phyloP scores from a whole-genome alignment of 768 basidiomycete species.

The Auriscalpium vulgare region DNA sequence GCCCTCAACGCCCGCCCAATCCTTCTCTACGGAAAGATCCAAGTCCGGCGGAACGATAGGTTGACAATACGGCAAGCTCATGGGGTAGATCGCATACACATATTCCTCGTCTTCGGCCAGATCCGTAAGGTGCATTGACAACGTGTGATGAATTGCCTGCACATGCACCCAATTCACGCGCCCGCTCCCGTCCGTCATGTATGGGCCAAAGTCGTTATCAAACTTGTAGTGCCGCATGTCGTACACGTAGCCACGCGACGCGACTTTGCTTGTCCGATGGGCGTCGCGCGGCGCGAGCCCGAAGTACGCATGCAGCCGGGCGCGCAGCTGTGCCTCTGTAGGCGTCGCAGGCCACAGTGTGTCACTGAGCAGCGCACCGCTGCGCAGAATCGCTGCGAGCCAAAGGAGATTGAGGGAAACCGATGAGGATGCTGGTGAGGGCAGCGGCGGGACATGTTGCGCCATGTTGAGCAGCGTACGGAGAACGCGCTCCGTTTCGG shows the following conservation, averaged over 20 bases:
- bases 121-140: conserved; percentile 46
- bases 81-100: conserved; percentile 28
- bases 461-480: conserved; percentile 45
- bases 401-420: conserved; percentile 46
- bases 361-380: conserved; percentile 35
- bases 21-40: conserved; percentile 29
- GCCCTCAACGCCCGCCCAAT: conserved; percentile 57
- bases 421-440: conserved; percentile 18
- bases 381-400: conserved; percentile 36
- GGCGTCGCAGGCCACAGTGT: conserved; percentile 15
- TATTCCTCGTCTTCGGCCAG: conserved; percentile 23
- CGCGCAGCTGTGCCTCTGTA: conserved; percentile 39
- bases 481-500: conserved; percentile 37
- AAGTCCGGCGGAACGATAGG: conserved; percentile 34
- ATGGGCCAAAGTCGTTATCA: conserved; percentile 50
- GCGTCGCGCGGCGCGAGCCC: conserved; percentile 45
- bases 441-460: conserved; percentile 31
- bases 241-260: conserved; percentile 52
- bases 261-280: conserved; percentile 23
- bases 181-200: conserved; percentile 34
- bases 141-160: conserved; percentile 44
- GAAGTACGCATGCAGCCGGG: conserved; percentile 46
- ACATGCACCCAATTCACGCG: conserved; percentile 55
- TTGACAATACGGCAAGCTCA: conserved; percentile 51
- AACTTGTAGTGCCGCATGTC: conserved; percentile 47